Base-by-base conservation (phyloP, 768 basidiomycete genomes). In the Auricularia sp. region DNA sequence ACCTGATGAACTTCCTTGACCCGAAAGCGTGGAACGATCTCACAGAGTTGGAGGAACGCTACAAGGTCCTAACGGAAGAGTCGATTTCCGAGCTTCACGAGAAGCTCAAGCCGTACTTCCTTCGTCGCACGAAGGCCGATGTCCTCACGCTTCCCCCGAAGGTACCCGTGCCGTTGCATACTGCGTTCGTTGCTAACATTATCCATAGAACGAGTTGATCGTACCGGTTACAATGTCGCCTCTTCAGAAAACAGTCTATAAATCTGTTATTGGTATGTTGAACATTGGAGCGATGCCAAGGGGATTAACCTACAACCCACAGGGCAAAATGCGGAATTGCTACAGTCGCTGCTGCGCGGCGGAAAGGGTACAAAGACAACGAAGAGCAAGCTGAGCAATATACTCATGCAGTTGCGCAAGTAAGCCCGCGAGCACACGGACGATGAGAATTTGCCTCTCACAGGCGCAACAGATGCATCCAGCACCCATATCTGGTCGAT, bases 1-100 rank as follows among this genome's bases (percentile, higher is more conserved):
- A 95, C 73, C 80, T 99, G 53, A 93, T 99, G 87, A 91, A 93
- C 73, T 98, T 98, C 78, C 82, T 98, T 18, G 91, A 94, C 72
- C 84, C 89, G 4, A 68, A 75, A 12, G 79, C 88, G 66, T 92
- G 91, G 91, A 72, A 75, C 4, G 85, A 98, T 71, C 77, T 98
- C 23, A 84, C 87, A 70, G 80, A 73, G 5, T 78, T 98, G 11
- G 87, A 88, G 65, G 83, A 82, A 68, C 81, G 91, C 65, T 87
- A 93, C 68, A 85, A 84, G 67, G 86, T 84, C 12, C 82, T 98
- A 29, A 87, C 82, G 4, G 90, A 93, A 70, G 89, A 91, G 3
- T 81, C 88, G 21, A 80, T 98, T 54, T 86, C 87, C 66, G 82
- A 91, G 64, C 77, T 99, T 35, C 95, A 97, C 70, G 78, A 75